Base-by-base conservation (phyloP, 2,329 filamentous ascomycete species). In the Ceratocystis variospora region DNA sequence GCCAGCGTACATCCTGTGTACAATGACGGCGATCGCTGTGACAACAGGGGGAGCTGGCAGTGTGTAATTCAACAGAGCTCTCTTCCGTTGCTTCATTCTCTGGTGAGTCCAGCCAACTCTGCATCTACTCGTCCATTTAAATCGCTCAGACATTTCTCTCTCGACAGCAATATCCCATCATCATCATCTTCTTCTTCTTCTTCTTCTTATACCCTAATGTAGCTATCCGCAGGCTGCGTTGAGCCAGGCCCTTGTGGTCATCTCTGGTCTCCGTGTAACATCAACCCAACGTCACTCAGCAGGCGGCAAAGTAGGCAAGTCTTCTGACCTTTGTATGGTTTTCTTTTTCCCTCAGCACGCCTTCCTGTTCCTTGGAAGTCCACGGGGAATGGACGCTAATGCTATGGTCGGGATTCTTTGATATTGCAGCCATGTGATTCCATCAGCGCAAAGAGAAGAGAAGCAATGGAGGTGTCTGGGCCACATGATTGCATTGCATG, bases 271-370 rank as follows among this genome's bases (percentile, higher is more conserved):
- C 12, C 33, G 55, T 59, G 28, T 59, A 37, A 59, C 55, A 17
- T 37, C 55, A 5, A 4, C 25, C 28, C 55, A 59, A 59, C 55
- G 55, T 59, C 55, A 59, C 55, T 59, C 55, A 59, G n/a, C 55
- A 59, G 55, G 10, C 55, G 55, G 31, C 55, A 37, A 2, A 1
- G 8, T 15, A 10, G 12, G 25, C 55, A 33, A 41, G 55, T 37
- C 25, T 33, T 59, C 55, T 59, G 55, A 33, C 55, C 53, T 33
- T 31, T 59, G 25, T 28, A 25, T 37, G 17, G 5, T 57, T 57
- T 19, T 8, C 5, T 3, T 37, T 22, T 41, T 41, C 12, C 12
- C 37, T 41, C 12, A 15, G 37, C 3, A 41, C 37, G 37, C 37
- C 37, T 15, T 41, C 37, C 12, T 12, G 12, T 15, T 3, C 3